These are phyloP conservation scores for Aspergillus carlsbadensis DNA, from an alignment of 495 filamentous ascomycete genomes.

Conservation along the genomic window DNA sequence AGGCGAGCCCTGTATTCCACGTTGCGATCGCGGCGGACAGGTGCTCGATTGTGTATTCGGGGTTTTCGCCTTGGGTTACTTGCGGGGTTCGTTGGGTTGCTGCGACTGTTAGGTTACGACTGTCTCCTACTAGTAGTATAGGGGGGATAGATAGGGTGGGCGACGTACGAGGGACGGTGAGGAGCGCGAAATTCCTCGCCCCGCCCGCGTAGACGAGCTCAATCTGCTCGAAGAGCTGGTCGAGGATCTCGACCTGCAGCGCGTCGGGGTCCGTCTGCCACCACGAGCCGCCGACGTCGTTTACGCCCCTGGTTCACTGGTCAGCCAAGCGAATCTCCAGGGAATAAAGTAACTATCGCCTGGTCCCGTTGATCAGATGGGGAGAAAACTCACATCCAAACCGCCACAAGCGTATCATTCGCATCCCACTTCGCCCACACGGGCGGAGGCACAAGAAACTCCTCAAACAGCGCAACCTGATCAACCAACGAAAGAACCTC, in stretches of 20 bases:
- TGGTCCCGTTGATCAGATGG: too few relatives aligned
- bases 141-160: too few relatives aligned
- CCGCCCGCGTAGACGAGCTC: constrained; percentile 8
- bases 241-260: constrained; percentile 5
- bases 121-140: too few relatives aligned
- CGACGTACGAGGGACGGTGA: constrained; percentile 8
- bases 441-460: neutral
- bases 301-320: constrained; percentile 9
- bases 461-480: constrained; percentile 6
- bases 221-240: constrained; percentile 12
- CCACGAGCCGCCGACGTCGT: constrained; percentile 11
- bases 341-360: too few relatives aligned
- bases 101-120: neutral
- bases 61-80: constrained; percentile 2
- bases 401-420: constrained; percentile 5
- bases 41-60: constrained; percentile 6
- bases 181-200: constrained; percentile 8
- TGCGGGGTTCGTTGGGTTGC: constrained; percentile 9
- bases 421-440: constrained; percentile 2
- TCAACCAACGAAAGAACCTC: constrained; percentile 12
- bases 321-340: neutral
- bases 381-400: constrained; percentile 6
- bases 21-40: neutral
- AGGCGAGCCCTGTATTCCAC: constrained; percentile 3
- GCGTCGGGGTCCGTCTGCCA: constrained; percentile 5